Base-by-base conservation (phyloP, 192 early-diverging fungal species). In the Entophlyctis luteolus region DNA sequence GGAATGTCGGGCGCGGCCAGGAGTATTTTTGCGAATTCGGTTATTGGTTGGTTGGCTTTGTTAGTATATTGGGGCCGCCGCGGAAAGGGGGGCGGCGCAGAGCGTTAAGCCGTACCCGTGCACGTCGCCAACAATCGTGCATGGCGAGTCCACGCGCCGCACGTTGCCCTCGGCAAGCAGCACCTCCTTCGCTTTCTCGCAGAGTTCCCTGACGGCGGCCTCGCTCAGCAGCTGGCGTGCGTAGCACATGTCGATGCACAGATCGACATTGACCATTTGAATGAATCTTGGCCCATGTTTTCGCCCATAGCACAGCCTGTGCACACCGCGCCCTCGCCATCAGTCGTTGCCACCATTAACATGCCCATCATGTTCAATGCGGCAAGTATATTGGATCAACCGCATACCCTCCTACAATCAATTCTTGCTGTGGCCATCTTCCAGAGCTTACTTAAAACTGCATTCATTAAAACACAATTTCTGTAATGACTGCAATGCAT, bases 111-210 rank as follows among this genome's bases (percentile, higher is more conserved):
- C 42, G 70, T 85, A 91, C 82, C 92, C 92, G 72, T 92, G 91
- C 54, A 94, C 91, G 65, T 93, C 93, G 27, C 92, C 91, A n/a
- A 94, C 87, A 1, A 98, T 87, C 0, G 93, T 95, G 32, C 92
- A 90, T 31, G 95, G 95, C 10, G 94, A 88, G 22, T 77, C 76
- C 36, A 98, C 89, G 27, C 79, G 79, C 14, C 89, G 79, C 31
- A 95, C 90, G 80, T 98, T 98, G 54, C 90, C 86, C 63, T 98
- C 94, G 22, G 79, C 62, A 54, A 88, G 79, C 12, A 98, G 75
- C 47, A 96, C 71, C 29, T 91, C 86, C 55, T 92, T 92, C 20
- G 87, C 84, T 46, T 82, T 84, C 37, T 86, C 84, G 68, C 94
- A 96, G 18, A 98, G 81, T 70, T 91, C 88, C 55, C 84, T 78